A percentile compares a stretch with the other conserved stretches of the same genome.
Evolutionary conservation across 2,329 filamentous ascomycete genomes (phyloP).

Genomic region (Zelopaecilomyces penicillatus): DNA sequence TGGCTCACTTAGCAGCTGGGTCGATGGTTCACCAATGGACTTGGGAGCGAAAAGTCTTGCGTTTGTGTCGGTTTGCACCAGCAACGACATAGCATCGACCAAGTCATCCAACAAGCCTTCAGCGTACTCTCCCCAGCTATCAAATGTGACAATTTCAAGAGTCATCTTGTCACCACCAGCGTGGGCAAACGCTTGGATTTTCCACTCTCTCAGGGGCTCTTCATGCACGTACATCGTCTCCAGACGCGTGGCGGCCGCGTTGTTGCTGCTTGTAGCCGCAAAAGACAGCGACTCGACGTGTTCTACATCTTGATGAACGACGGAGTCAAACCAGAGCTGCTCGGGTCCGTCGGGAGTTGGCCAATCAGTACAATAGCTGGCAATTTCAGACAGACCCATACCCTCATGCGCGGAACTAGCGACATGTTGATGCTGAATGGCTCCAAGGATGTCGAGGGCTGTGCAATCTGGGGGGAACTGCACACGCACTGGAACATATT

Average conservation of each 20-base stretch:
- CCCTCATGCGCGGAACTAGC: slow-evolving; percentile 47
- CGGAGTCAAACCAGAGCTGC: slow-evolving; percentile 43
- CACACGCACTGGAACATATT: slow-evolving; percentile 57
- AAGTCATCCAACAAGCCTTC: slow-evolving; percentile 43
- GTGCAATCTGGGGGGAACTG: slow-evolving; percentile 43
- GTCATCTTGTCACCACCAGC: slow-evolving; percentile 38
- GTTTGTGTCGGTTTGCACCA: slow-evolving; percentile 1
- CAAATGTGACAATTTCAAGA: slow-evolving; percentile 52
- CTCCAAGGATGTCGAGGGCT: slow-evolving; percentile 41
- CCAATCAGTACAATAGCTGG: slow-evolving; percentile 38
- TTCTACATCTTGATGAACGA: slow-evolving; percentile 52
- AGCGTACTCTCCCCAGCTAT: slow-evolving; percentile 46
- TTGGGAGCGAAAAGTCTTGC: too few relatives aligned
- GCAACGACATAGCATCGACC: slow-evolving; percentile 19
- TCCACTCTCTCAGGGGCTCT: slow-evolving; percentile 48
- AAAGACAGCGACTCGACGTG: slow-evolving; percentile 49
- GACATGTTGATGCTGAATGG: slow-evolving; percentile 50
- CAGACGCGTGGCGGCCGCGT: slow-evolving; percentile 23
- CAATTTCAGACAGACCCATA: slow-evolving; percentile 47
- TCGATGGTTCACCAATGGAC: too few relatives aligned
- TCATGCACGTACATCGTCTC: slow-evolving; percentile 53
- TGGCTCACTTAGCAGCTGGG: too few relatives aligned
- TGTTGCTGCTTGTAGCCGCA: slow-evolving; percentile 23
- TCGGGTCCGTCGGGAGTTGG: slow-evolving; percentile 3
- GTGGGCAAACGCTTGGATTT: slow-evolving; percentile 50